Evolutionary conservation across 805 yeast genomes (phyloP), one percentile per base, ranked within the genome.

Genomic region (Cyberlindnera sargentensis): DNA sequence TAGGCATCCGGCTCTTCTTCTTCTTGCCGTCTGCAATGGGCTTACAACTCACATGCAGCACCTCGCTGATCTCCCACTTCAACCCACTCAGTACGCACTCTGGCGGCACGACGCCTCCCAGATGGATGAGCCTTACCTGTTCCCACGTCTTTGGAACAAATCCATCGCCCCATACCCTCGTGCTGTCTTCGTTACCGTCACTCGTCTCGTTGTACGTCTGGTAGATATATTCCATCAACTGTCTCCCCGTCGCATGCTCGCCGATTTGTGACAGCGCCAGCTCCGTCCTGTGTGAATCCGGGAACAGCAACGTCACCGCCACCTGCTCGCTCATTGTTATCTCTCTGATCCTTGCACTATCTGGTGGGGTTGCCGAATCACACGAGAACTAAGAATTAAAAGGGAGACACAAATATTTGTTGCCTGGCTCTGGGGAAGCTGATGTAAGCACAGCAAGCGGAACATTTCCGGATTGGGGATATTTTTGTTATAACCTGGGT

Each of bases 11-110:
- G 20, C 20, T 31, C 34, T 30, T 30, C 27, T 20, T 37, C 26
- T 10, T 28, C 25, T 30, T 34, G 26, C 8, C 8, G 20, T 15
- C 36, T 15, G 20, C 15, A 8, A 30, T 2, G 15, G 41, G 41
- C 28, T 25, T 39, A 32, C 41, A 39, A 20, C 41, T 39, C n/a
- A 39, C 36, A 24, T 39, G 41, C n/a, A 39, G 20, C 29, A 39
- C 28, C 20, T 39, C 36, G 25, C 41, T 39, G 9, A 39, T 32
- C 6, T 39, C 37, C 37, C 32, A 32, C 31, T 27, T 39, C 20
- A 39, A 20, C 27, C 26, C 11, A 11, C 9, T 24, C 20, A 39
- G n/a, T 9, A 10, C 33, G 10, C n/a, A 26, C 10, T 25, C 31
- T 5, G 37, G 37, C 20, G 8, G 9, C 5, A 39, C 23, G 8